phyloP scores from a whole-genome alignment of 1,139 yeast genomes.

The Debaryomyces psychrophilus region DNA sequence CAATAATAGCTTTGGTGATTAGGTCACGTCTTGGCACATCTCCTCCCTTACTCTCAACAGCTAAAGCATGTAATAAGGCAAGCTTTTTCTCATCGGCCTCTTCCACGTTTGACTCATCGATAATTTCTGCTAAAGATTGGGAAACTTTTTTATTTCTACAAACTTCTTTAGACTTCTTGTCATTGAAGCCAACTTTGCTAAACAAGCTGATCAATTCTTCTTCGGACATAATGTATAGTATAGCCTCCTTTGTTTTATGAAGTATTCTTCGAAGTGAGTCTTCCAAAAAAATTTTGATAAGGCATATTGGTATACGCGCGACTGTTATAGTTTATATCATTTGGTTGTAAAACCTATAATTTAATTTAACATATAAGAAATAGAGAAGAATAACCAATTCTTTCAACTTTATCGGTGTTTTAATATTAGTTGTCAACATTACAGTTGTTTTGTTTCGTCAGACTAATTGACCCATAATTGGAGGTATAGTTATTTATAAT shows the following conservation, averaged over 20 bases:
- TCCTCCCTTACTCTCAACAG: slow-evolving; percentile 60
- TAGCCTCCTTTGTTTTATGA: background rate
- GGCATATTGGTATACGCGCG: slow-evolving; percentile 10
- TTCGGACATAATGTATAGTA: slow-evolving; percentile 19
- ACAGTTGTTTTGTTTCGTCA: background rate
- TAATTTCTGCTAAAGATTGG: slow-evolving; percentile 61
- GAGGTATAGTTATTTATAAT: background rate
- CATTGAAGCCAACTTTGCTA: slow-evolving; percentile 67
- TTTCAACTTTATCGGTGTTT: background rate
- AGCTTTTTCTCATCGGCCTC: slow-evolving; percentile 51
- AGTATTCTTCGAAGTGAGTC: background rate
- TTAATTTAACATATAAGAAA: background rate
- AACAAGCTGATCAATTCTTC: slow-evolving; percentile 50
- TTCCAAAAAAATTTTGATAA: slow-evolving; percentile 13
- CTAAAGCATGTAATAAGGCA: slow-evolving; percentile 74
- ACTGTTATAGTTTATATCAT: background rate
- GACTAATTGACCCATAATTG: background rate
- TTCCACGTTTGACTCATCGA: slow-evolving; percentile 38
- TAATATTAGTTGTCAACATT: background rate
- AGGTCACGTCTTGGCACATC: slow-evolving; percentile 48
- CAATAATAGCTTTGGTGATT: slow-evolving; percentile 62
- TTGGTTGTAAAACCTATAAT: slow-evolving; percentile 2
- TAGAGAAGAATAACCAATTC: background rate
- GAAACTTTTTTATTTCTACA: slow-evolving; percentile 85
- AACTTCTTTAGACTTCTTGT: slow-evolving; percentile 71